Base-by-base conservation (phyloP, 2,329 filamentous ascomycete genomes). In the Botrytis deweyae region DNA sequence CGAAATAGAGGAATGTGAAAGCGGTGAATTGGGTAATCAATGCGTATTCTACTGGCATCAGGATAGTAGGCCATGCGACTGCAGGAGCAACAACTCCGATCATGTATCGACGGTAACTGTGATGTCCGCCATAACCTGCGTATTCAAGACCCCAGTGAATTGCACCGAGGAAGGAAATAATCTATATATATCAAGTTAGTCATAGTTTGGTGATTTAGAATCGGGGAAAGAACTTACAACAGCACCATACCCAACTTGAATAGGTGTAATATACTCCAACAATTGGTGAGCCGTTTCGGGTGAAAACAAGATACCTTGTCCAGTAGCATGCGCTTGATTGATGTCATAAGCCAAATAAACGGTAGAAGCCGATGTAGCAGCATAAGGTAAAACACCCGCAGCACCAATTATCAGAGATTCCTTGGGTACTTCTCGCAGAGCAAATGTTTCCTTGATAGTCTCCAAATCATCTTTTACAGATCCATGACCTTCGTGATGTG, bases 101-200 rank as follows among this genome's bases (percentile, higher is more conserved):
- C n/a, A 89, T 89, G 82, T 97, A 98, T 76, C 95, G 92, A 78
- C 89, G 90, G 78, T 92, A 93, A 71, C 93, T 92, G 73, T 92
- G 91, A 75, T 87, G 79, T 80, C 88, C 83, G 83, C 91, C 84
- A 82, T 87, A 91, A 85, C 88, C 88, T 69, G 92, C 92, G 82
- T 91, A 97, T 83, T 97, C 94, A 29, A 97, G 87, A 73, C 95
- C 95, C 95, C 89, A 98, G 83, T 98, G 95, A 79, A 97, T 91
- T 49, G 95, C 95, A 63, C 95, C 95, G 1, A 98, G 88, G 86
- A 97, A 98, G 42, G 94, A 97, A 79, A 97, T 92, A 79, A 97
- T 96, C 90, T 92, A 64, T 29, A 1, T 29, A 1, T 5, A 59
- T 52, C 40, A 59, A 10, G 65, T 77, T 22, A 77, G 74, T 55